These are phyloP conservation scores for Breviolum minutum DNA, from an alignment of 73 alveolate genomes.

Conservation along the genomic window DNA sequence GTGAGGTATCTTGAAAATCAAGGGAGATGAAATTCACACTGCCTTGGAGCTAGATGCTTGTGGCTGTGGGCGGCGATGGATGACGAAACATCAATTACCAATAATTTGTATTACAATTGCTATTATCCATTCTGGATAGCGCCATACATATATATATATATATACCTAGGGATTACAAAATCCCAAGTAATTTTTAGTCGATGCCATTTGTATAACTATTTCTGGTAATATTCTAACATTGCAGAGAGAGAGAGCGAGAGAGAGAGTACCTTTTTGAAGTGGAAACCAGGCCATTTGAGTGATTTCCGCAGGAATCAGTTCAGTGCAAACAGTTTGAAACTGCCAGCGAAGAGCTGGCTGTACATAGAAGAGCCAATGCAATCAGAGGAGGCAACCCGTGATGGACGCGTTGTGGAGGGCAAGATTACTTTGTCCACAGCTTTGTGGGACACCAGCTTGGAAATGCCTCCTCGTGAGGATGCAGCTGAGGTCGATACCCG, in stretches of 20 bases:
- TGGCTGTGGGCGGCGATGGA: too few relatives aligned
- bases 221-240: too few relatives aligned
- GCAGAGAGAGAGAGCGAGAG: too few relatives aligned
- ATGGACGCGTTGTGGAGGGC: too few relatives aligned
- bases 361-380: not conserved
- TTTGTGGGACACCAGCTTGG: constrained; percentile 26
- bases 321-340: not conserved
- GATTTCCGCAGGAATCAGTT: not conserved
- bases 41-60: too few relatives aligned
- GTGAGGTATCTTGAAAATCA: too few relatives aligned
- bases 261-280: not conserved
- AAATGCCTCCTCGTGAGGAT: constrained; percentile 32
- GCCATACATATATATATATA: too few relatives aligned
- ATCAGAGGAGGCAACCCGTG: not conserved
- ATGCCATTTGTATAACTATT: not conserved
- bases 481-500: constrained; percentile 26
- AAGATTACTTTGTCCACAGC: not conserved
- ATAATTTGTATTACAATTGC: too few relatives aligned
- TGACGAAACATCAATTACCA: too few relatives aligned
- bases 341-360: not conserved
- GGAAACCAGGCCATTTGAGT: not conserved
- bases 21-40: too few relatives aligned
- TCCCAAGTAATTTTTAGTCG: not conserved
- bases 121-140: too few relatives aligned
- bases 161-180: constrained; percentile 6